Evolutionary conservation across 768 basidiomycete species (phyloP).

Genomic region (Boletellus sp.): DNA sequence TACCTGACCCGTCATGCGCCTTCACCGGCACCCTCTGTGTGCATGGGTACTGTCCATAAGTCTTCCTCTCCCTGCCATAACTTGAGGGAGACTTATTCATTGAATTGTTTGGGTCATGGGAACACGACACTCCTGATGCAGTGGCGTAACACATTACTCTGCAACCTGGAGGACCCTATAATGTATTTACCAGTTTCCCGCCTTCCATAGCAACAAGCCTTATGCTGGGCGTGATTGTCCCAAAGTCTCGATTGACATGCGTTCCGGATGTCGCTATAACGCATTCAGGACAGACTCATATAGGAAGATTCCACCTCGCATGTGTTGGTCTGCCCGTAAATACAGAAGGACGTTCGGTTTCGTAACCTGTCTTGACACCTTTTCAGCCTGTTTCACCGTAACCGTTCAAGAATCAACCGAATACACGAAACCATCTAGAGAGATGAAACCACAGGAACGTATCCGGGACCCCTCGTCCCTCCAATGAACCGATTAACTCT

Average conservation of each 20-base stretch:
- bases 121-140: constrained; percentile 41
- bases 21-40: constrained; percentile 61
- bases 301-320: constrained; percentile 29
- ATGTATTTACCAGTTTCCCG: constrained; percentile 39
- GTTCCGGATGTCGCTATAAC: constrained; percentile 8
- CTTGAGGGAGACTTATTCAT: constrained; percentile 30
- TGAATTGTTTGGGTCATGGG: neutral
- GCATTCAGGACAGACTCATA: neutral
- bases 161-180: constrained; percentile 37
- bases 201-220: constrained; percentile 29
- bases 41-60: constrained; percentile 38
- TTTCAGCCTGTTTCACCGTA: constrained; percentile 50
- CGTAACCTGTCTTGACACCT: constrained; percentile 48
- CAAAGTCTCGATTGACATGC: constrained; percentile 37
- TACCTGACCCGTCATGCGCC: constrained; percentile 40
- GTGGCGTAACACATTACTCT: constrained; percentile 38
- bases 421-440: constrained; percentile 62
- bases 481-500: constrained; percentile 66
- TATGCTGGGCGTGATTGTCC: constrained; percentile 54
- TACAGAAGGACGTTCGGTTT: constrained; percentile 56
- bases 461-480: constrained; percentile 52
- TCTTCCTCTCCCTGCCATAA: constrained; percentile 42
- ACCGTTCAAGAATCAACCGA: constrained; percentile 61
- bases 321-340: constrained; percentile 43
- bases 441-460: constrained; percentile 57